phyloP scores from a whole-genome alignment of 176 grass and related monocot genomes.

The Juncus effusus region DNA sequence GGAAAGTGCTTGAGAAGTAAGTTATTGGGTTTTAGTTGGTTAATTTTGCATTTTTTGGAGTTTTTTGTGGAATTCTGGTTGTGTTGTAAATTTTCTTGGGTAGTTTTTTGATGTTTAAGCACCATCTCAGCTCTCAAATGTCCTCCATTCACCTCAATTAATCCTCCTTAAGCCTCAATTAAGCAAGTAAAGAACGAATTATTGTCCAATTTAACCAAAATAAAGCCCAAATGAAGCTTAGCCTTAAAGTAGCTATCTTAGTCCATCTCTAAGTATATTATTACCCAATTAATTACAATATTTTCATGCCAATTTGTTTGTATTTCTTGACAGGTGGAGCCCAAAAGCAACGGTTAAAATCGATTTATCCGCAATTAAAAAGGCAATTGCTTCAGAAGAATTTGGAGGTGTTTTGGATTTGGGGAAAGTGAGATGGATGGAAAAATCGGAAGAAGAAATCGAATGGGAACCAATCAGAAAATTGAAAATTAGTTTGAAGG shows the following conservation, averaged over 20 bases:
- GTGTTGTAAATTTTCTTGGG: background rate
- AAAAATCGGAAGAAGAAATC: slow-evolving; percentile 29
- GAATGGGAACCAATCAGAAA: slow-evolving; percentile 75
- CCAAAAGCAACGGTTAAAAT: slow-evolving; percentile 47
- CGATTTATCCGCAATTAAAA: slow-evolving; percentile 68
- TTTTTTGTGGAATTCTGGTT: slow-evolving; percentile 14
- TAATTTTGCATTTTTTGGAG: background rate
- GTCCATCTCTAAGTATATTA: background rate
- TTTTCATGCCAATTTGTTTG: background rate
- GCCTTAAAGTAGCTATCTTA: background rate
- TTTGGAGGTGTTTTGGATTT: slow-evolving; percentile 13
- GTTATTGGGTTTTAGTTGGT: background rate
- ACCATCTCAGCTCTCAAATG: too few relatives aligned
- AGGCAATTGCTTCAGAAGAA: slow-evolving; percentile 62
- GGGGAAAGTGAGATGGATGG: slow-evolving; percentile 29
- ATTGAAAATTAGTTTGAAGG: slow-evolving; percentile 58
- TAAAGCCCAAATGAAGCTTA: background rate
- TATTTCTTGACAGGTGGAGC: slow-evolving; percentile 30
- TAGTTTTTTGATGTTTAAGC: too few relatives aligned
- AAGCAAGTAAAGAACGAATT: background rate
- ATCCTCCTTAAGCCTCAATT: background rate
- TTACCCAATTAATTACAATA: background rate
- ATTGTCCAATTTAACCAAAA: background rate
- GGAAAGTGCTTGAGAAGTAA: slow-evolving; percentile 42
- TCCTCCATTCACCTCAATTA: too few relatives aligned